Percentiles rank a stretch among this genome's conserved stretches.
phyloP scores from a whole-genome alignment of 2,329 filamentous ascomycete genomes.

The Trichophyton verrucosum region DNA sequence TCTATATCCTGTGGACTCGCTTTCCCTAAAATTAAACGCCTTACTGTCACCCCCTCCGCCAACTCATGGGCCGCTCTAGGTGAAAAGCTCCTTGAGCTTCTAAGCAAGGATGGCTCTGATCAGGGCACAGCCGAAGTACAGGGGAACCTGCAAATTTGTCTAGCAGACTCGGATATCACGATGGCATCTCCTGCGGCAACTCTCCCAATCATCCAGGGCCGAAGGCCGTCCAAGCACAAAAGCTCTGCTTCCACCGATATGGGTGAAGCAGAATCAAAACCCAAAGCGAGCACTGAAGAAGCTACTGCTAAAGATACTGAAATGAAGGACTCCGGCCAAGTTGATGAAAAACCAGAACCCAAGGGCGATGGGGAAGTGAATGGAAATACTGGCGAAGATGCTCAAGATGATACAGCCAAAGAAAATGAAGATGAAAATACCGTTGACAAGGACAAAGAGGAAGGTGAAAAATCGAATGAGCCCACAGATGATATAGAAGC shows the following conservation, averaged over 20 bases:
- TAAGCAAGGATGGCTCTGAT: conserved; percentile 31
- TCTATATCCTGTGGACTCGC: conserved; percentile 21
- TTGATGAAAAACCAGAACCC: neutral
- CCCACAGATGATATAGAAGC: conserved; percentile 20
- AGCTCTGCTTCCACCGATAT: neutral
- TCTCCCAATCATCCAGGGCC: conserved; percentile 10
- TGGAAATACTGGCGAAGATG: neutral
- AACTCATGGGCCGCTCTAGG: conserved; percentile 39
- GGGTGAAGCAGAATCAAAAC: neutral
- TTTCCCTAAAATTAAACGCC: conserved; percentile 26
- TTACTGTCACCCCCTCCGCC: conserved; percentile 25
- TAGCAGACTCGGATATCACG: conserved; percentile 21
- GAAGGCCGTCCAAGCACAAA: neutral
- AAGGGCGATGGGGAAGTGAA: neutral
- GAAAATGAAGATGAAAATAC: conserved; percentile 3
- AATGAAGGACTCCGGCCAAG: neutral
- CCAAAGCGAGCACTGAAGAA: neutral
- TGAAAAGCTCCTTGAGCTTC: conserved; percentile 34
- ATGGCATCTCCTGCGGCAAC: conserved; percentile 1
- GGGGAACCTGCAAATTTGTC: conserved; percentile 27
- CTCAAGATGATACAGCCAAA: neutral
- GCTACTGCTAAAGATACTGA: neutral
- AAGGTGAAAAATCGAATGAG: conserved; percentile 13
- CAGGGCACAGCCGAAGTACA: neutral
- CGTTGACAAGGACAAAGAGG: neutral